Evolutionary conservation across 345 rosid species (phyloP), one percentile per base, ranked within the genome.

Genomic region (Abelmoschus esculentus): DNA sequence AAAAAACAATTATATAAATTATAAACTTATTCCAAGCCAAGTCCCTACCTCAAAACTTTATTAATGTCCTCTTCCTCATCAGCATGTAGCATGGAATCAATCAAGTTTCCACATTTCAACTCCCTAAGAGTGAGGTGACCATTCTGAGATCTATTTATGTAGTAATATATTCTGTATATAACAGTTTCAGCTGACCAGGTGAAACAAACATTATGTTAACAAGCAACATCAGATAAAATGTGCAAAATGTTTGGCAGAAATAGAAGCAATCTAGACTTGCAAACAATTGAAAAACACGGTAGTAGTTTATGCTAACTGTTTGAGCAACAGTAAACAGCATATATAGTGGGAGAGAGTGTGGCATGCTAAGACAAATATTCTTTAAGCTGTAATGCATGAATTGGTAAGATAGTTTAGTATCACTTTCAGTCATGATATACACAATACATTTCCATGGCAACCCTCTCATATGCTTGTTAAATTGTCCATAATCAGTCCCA

Each of bases 341-440:
- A n/a, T 29, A 34, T 54, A 59, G 49, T 49, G 15, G 53, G 34
- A 62, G 55, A 57, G 47, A 67, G 31, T 34, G n/a, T 12, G 50
- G 29, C 18, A 32, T 36, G 47, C 31, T 31, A 61, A 17, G 7
- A 17, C 6, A 71, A 1, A 61, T 50, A 61, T 50, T 26, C 6
- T 10, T 47, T 71, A 46, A 61, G 65, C 22, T 34, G 65, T n/a
- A 32, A n/a, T 7, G 65, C 65, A 61, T 61, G 18, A 61, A 32
- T 34, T 61, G 65, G 22, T 50, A 50, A 50, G 55, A 57, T 59
- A 12, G 5, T 29, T 59, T 31, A 14, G 17, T 31, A 14, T 40
- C 13, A n/a, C 34, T 61, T 61, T 61, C 64, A 31, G 64, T 15
- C 26, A 11, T 15, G 36, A 17, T 10, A 38, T 36, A 38, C 14